Evolutionary conservation across 192 early-diverging fungal species (phyloP), one percentile per base, ranked within the genome.

Genomic region (Coemansia sp.): DNA sequence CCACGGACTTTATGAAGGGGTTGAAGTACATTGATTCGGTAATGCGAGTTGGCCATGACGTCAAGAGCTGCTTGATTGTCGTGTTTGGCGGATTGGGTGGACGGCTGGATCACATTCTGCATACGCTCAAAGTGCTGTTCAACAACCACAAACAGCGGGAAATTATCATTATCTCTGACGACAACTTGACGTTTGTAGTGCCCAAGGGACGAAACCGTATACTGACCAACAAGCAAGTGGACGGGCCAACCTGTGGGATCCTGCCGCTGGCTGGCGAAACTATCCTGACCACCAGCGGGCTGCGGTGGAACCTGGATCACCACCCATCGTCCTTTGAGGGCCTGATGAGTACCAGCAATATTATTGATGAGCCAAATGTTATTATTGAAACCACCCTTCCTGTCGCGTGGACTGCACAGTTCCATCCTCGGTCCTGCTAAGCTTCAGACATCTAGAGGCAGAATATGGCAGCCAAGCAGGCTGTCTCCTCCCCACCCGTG

Each of bases 1-100:
- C 37, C 61, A 95, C 93, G 6, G 94, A 97, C 66, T 90, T 97
- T 52, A 89, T 89, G 83, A 97, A 97, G 69, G 90, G 91, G 51
- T 78, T 97, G 11, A 28, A 60, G 11, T 80, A 71, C 49, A 38
- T 80, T 6, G 73, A 80, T 58, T 47, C 18, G 31, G 60, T 40
- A 2, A 44, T 51, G 51, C 51, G 57, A 3, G 18, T 18, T 9
- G 60, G 44, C 21, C 34, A 40, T 6, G 45, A 51, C 36, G 8
- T 62, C 6, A 31, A 64, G 11, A 39, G 76, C 64, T 68, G 68
- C 50, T 81, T 84, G 21, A 73, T 92, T 6, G 70, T 96, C n/a
- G 93, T 85, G 8, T 66, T 88, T 15, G 91, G 93, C 34, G 91
- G 90, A 4, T 69, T 93, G 4, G 84, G 88, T 21, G 95, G 95